A percentile compares a stretch with the other conserved stretches of the same genome.
phyloP scores from a whole-genome alignment of 352 stramenopile genomes.

The Pilasporangium apinafurcum region DNA sequence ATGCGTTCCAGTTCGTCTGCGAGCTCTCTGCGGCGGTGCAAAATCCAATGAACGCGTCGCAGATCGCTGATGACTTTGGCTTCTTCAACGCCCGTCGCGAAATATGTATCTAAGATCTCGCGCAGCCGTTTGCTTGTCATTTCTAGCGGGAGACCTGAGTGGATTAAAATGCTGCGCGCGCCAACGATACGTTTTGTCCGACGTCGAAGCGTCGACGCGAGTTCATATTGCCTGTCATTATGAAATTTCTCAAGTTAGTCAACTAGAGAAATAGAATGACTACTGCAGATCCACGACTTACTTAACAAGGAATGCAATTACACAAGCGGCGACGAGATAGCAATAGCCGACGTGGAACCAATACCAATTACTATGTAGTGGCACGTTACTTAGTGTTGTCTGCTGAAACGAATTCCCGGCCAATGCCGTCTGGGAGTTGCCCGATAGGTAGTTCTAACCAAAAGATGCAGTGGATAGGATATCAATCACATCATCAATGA shows the following conservation, averaged over 20 bases:
- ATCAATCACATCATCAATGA: neutral
- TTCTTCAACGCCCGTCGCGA: slow-evolving; percentile 40
- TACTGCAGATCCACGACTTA: neutral
- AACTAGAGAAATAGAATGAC: neutral
- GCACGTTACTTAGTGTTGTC: slow-evolving; percentile 81
- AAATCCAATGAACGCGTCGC: slow-evolving; percentile 41
- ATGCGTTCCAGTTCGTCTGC: slow-evolving; percentile 51
- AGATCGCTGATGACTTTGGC: slow-evolving; percentile 64
- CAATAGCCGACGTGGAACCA: slow-evolving; percentile 75
- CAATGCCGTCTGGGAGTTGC: slow-evolving; percentile 24
- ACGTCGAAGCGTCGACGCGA: slow-evolving; percentile 36
- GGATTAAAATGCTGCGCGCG: slow-evolving; percentile 63
- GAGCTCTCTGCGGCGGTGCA: slow-evolving; percentile 36
- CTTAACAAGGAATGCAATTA: slow-evolving; percentile 36
- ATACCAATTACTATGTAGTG: slow-evolving; percentile 69
- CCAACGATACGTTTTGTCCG: slow-evolving; percentile 66
- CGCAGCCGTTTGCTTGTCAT: slow-evolving; percentile 43
- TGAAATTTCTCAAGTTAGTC: too few relatives aligned
- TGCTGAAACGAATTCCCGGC: slow-evolving; percentile 51
- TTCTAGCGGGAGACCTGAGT: slow-evolving; percentile 39
- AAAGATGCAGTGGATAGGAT: neutral
- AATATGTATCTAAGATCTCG: slow-evolving; percentile 27
- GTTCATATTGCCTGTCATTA: slow-evolving; percentile 29
- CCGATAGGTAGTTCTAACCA: slow-evolving; percentile 63
- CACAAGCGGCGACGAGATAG: slow-evolving; percentile 52